These are phyloP conservation scores for Cladosporium velox DNA, from an alignment of 2,329 filamentous ascomycete species.

Conservation along the genomic window DNA sequence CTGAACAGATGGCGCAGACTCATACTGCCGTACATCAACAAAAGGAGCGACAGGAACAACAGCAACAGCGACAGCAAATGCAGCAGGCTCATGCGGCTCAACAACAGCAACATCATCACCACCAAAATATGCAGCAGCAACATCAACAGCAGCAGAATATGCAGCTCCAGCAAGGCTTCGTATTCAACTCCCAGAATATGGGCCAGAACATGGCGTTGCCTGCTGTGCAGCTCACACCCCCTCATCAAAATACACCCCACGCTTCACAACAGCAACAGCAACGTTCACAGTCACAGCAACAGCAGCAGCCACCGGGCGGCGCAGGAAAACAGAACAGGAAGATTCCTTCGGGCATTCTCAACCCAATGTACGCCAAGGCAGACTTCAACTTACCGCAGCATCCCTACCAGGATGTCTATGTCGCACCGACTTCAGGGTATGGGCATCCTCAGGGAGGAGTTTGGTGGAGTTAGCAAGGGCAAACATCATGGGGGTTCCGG, in stretches of 20 bases:
- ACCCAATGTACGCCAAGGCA: conserved; percentile 69
- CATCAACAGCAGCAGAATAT: conserved; percentile 24
- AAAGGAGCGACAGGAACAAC: conserved; percentile 30
- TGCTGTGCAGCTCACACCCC: conserved; percentile 23
- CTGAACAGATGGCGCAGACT: conserved; percentile 43
- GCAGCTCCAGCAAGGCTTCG: conserved; percentile 30
- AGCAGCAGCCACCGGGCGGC: conserved; percentile 25
- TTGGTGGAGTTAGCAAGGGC: conserved; percentile 4
- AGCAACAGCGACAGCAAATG: conserved; percentile 26
- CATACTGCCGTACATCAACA: conserved; percentile 31
- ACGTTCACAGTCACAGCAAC: conserved; percentile 25
- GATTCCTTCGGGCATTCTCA: conserved; percentile 58
- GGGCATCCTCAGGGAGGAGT: conserved; percentile 19
- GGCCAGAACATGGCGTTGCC: conserved; percentile 16
- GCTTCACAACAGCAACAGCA: conserved; percentile 22
- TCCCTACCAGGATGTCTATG: conserved; percentile 79
- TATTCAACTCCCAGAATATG: conserved; percentile 25
- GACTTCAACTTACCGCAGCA: conserved; percentile 78
- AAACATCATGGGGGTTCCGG: not conserved
- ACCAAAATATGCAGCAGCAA: conserved; percentile 21
- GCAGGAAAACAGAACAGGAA: conserved; percentile 27
- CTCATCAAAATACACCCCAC: conserved; percentile 14
- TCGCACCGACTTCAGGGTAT: conserved; percentile 58
- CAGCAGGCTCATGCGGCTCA: conserved; percentile 30
- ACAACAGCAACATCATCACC: conserved; percentile 33